These are phyloP conservation scores for Selaginella moellendorffii DNA, from an alignment of 75 land plant genomes.

Conservation along the genomic window DNA sequence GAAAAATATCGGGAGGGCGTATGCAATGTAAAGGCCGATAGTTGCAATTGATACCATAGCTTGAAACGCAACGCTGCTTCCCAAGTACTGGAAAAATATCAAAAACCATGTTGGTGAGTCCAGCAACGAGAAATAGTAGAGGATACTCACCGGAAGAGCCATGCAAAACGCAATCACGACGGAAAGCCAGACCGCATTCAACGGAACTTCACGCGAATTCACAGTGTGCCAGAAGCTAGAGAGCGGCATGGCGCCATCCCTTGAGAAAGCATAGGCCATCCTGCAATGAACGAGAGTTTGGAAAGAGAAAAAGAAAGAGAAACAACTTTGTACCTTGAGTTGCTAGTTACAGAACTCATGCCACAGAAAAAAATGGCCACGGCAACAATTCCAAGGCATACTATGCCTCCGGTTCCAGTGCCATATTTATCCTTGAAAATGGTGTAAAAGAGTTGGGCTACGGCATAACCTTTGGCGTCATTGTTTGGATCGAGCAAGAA, in stretches of 20 bases:
- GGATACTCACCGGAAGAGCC: slow-evolving; percentile 89
- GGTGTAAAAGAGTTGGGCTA: slow-evolving; percentile 68
- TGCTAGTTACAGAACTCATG: slow-evolving; percentile 85
- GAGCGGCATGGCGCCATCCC: slow-evolving; percentile 94
- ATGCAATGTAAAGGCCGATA: slow-evolving; percentile 25
- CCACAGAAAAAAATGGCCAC: slow-evolving; percentile 86
- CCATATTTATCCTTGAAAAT: slow-evolving; percentile 73
- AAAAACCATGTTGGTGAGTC: too few relatives aligned
- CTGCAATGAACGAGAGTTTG: slow-evolving; percentile 19
- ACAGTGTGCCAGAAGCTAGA: slow-evolving; percentile 71
- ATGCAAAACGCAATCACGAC: slow-evolving; percentile 61
- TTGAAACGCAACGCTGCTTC: slow-evolving; percentile 27
- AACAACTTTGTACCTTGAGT: slow-evolving; percentile 43
- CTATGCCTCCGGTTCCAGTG: slow-evolving; percentile 69
- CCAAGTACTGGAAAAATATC: slow-evolving; percentile 21
- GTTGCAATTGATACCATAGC: slow-evolving; percentile 29
- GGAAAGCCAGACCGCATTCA: slow-evolving; percentile 84
- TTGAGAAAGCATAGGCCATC: slow-evolving; percentile 92
- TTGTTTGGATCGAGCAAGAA: slow-evolving; percentile 39
- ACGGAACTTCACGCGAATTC: slow-evolving; percentile 62
- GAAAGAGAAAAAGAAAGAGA: background rate
- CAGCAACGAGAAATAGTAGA: too few relatives aligned
- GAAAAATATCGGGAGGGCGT: slow-evolving; percentile 22
- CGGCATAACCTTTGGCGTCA: slow-evolving; percentile 83
- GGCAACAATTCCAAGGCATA: slow-evolving; percentile 62